These are phyloP conservation scores for Corchorus olitorius DNA, from an alignment of 345 rosid species.

Conservation along the genomic window DNA sequence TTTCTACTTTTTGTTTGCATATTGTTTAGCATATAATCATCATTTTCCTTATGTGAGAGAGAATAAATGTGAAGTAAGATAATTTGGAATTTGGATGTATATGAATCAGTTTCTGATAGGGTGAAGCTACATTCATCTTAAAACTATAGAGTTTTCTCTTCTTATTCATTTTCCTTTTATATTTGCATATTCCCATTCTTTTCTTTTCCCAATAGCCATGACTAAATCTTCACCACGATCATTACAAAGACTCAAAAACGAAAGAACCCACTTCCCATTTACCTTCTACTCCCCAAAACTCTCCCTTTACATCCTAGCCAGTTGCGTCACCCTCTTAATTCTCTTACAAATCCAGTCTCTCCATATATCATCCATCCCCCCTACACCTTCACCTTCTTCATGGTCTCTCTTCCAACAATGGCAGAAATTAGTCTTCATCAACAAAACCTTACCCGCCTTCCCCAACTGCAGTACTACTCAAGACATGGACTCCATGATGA, in stretches of 20 bases:
- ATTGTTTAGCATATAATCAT: neutral
- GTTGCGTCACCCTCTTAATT: constrained; percentile 30
- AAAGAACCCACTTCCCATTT: neutral
- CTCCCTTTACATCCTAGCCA: constrained; percentile 26
- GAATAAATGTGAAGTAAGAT: neutral
- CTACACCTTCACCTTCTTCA: constrained; percentile 26
- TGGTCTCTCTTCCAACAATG: constrained; percentile 28
- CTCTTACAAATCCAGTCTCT: constrained; percentile 44
- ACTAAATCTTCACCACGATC: neutral
- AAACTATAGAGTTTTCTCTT: neutral
- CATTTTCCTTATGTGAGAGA: neutral
- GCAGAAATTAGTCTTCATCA: constrained; percentile 12
- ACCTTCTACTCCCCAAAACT: constrained; percentile 32
- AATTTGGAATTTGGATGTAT: neutral
- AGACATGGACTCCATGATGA: constrained; percentile 23
- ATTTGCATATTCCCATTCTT: neutral
- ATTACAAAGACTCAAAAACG: neutral
- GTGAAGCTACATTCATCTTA: neutral
- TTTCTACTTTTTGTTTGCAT: neutral
- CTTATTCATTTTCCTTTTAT: neutral
- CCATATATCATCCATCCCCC: constrained; percentile 17
- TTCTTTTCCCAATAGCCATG: constrained; percentile 1
- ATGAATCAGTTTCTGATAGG: neutral
- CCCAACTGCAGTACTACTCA: constrained; percentile 14
- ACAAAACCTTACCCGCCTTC: neutral